Conservation (phyloP, 805 yeast species). For the Candida broadrunensis region DNA sequence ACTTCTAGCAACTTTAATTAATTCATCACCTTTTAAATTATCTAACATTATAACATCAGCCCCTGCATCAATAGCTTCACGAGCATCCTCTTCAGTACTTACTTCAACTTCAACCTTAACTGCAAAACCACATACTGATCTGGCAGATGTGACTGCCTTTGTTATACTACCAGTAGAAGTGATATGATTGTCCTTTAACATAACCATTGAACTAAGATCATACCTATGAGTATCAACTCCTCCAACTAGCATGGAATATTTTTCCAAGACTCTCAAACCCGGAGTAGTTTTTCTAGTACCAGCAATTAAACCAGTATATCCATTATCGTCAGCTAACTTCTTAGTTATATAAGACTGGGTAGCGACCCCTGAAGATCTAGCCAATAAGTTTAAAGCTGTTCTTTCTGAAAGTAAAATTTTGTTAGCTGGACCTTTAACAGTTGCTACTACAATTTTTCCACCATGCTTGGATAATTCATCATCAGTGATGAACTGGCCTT, state of each 20-base stretch:
- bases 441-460: constrained; percentile 70
- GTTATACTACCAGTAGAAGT: constrained; percentile 93
- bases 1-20: constrained; percentile 60
- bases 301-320: constrained; percentile 82
- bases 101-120: constrained; percentile 92
- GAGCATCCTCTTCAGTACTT: constrained; percentile 78
- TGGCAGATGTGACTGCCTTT: constrained; percentile 73
- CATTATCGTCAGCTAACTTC: constrained; percentile 58
- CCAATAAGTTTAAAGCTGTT: constrained; percentile 75
- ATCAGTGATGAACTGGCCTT: constrained; percentile 51
- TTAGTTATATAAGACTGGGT: constrained; percentile 63
- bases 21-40: constrained; percentile 68
- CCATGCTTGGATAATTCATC: constrained; percentile 44
- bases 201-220: constrained; percentile 89
- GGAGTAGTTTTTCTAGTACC: constrained; percentile 99
- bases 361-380: constrained; percentile 86
- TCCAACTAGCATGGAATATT: constrained; percentile 92
- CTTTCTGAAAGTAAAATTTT: constrained; percentile 81
- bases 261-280: constrained; percentile 83
- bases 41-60: constrained; percentile 96
- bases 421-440: constrained; percentile 76
- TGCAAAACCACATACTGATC: constrained; percentile 82
- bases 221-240: constrained; percentile 92
- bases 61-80: constrained; percentile 91
- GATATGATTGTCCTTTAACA: constrained; percentile 93